Evolutionary conservation across 805 yeast species (phyloP).

Genomic region (Dipodascus geniculatus): DNA sequence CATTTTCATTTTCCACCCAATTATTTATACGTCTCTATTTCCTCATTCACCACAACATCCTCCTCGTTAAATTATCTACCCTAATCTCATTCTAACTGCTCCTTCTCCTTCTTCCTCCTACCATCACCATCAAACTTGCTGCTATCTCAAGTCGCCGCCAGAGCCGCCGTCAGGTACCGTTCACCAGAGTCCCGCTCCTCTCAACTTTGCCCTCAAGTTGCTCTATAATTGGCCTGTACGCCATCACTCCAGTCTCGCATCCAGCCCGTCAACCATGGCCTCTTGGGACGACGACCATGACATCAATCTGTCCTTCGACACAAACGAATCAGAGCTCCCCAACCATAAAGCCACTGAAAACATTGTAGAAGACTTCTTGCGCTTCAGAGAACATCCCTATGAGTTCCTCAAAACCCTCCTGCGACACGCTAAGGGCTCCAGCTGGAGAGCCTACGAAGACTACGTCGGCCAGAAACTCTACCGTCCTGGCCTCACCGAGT

Average conservation of each 20-base stretch:
- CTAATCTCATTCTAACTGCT: background rate
- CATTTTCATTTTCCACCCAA: background rate
- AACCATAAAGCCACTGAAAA: slow-evolving; percentile 13
- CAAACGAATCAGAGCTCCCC: background rate
- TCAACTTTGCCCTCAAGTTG: background rate
- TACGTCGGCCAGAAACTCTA: slow-evolving; percentile 27
- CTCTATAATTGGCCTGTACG: slow-evolving; percentile 5
- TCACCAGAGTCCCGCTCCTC: too few relatives aligned
- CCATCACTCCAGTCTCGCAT: too few relatives aligned
- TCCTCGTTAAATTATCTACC: too few relatives aligned
- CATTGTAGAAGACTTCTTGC: slow-evolving; percentile 21
- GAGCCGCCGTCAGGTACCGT: too few relatives aligned
- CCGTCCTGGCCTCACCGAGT: slow-evolving; percentile 22
- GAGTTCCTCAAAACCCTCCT: slow-evolving; percentile 22
- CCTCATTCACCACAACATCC: too few relatives aligned
- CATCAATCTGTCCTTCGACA: background rate
- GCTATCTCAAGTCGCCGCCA: background rate
- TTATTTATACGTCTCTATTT: too few relatives aligned
- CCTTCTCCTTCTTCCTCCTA: background rate
- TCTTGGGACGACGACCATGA: background rate
- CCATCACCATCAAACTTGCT: background rate
- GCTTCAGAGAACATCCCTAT: slow-evolving; percentile 28
- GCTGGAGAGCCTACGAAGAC: slow-evolving; percentile 28
- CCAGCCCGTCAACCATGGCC: background rate
- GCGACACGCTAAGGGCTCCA: slow-evolving; percentile 23